Evolutionary conservation across 768 basidiomycete genomes (phyloP).

Genomic region (Macrolepiota dolichaula): DNA sequence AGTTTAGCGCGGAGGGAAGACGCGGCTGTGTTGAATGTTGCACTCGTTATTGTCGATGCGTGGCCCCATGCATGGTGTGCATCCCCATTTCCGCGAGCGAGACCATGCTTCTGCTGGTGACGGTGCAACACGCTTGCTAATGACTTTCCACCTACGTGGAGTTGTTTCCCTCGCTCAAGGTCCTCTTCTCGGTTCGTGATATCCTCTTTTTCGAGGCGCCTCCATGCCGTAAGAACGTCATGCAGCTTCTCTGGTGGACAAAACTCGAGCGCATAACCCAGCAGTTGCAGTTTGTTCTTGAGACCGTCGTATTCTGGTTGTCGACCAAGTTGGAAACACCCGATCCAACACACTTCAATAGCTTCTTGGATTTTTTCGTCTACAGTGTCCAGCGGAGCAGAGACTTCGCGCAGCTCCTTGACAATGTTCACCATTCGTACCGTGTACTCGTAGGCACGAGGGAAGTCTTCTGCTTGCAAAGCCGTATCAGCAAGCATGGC

Average conservation of each 20-base stretch:
- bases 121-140: background rate
- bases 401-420: constrained; percentile 38
- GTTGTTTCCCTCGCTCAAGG: constrained; percentile 16
- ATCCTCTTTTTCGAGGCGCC: constrained; percentile 67
- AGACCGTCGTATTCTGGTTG: constrained; percentile 74
- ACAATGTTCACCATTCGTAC: constrained; percentile 69
- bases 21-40: constrained; percentile 31
- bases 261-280: constrained; percentile 81
- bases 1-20: constrained; percentile 60
- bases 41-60: constrained; percentile 8
- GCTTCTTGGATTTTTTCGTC: constrained; percentile 52
- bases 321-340: constrained; percentile 84
- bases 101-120: constrained; percentile 11
- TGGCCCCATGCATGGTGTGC: constrained; percentile 1
- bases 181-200: constrained; percentile 45
- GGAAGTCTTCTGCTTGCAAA: constrained; percentile 77
- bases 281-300: constrained; percentile 60
- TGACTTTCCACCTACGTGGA: constrained; percentile 8
- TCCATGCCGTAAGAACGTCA: constrained; percentile 78
- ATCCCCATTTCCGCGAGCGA: constrained; percentile 10
- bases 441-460: constrained; percentile 66
- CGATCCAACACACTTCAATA: constrained; percentile 84
- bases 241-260: constrained; percentile 80
- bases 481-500: constrained; percentile 93
- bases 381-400: constrained; percentile 23